Evolutionary conservation across 257 asterid species (phyloP), one percentile per base, ranked within the genome.

Genomic region (Nicotiana sylvestris): DNA sequence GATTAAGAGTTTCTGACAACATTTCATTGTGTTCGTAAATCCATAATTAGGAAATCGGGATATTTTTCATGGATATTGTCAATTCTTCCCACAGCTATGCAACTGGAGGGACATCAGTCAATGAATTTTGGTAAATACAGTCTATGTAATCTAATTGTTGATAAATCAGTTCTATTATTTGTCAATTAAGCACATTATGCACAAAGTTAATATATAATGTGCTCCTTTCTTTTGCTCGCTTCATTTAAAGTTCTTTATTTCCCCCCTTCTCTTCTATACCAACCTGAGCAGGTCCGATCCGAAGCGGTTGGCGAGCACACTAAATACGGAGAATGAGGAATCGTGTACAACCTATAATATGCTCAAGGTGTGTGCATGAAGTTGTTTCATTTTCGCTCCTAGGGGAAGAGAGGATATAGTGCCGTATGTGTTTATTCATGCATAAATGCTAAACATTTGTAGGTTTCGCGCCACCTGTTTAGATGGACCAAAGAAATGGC

Each of bases 331-430:
- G 86, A 95, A 90, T 32, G 97, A 93, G 86, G 99, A 95, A 84
- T 91, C 99, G 0, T 95, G 98, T 74, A 92, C 98, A 4, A 95
- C 99, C 12, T 95, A 95, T 76, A 95, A 95, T 93, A 91, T 95
- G 98, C 90, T 95, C 17, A 95, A 95, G 97, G 98, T 95, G 55
- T 39, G 65, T 33, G 4, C 43, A 7, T 77, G 3, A 21, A 56
- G 66, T 81, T 81, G 65, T 27, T 58, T 58, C 64, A 10, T 55
- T 17, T 8, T 55, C 53, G 8, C 12, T 58, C 65, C 25, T 58
- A 58, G 29, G 27, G 21, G 29, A 58, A 58, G 65, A 58, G 61
- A 5, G 65, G 29, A 18, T 18, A 58, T 33, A 0, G 49, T 81
- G 80, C 43, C 58, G 55, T 60, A 27, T 80, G 70, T 72, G 46